Conservation (phyloP, 1,284 basidiomycete species). For the Moesziomyces parantarcticus region DNA sequence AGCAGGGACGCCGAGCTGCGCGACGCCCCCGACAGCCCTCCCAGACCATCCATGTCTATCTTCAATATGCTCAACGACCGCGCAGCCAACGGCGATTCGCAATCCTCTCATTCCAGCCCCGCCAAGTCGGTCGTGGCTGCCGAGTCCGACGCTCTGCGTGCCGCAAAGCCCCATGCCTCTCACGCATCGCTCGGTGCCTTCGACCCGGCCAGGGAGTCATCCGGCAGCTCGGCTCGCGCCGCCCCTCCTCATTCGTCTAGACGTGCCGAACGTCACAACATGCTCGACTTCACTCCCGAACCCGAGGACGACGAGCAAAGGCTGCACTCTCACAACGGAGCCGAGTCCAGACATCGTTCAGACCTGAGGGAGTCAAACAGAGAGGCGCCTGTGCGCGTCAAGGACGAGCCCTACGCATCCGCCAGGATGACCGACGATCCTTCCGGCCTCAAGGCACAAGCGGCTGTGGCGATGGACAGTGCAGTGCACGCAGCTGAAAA, state of each 20-base stretch:
- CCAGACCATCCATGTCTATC: conserved; percentile 49
- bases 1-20: conserved; percentile 16
- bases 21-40: conserved; percentile 37
- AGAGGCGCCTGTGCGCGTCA: conserved; percentile 19
- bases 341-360: not conserved
- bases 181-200: conserved; percentile 21
- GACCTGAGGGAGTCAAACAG: not conserved
- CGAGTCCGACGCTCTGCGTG: conserved; percentile 8
- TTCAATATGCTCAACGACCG: conserved; percentile 55
- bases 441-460: not conserved
- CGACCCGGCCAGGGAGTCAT: conserved; percentile 31
- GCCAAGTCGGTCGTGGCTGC: conserved; percentile 20
- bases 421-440: conserved; percentile 7
- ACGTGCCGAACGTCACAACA: conserved; percentile 14
- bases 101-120: conserved; percentile 25
- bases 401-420: conserved; percentile 18
- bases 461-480: too few species aligned
- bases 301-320: conserved; percentile 22
- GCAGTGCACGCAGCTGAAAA: not conserved
- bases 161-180: conserved; percentile 1
- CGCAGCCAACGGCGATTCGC: conserved; percentile 25
- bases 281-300: conserved; percentile 22
- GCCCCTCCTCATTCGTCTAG: conserved; percentile 7
- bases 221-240: conserved; percentile 3
- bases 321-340: not conserved